Evolutionary conservation across 805 yeast species (phyloP), one percentile per base, ranked within the genome.

Genomic region (Zygoascus flipseniorum): DNA sequence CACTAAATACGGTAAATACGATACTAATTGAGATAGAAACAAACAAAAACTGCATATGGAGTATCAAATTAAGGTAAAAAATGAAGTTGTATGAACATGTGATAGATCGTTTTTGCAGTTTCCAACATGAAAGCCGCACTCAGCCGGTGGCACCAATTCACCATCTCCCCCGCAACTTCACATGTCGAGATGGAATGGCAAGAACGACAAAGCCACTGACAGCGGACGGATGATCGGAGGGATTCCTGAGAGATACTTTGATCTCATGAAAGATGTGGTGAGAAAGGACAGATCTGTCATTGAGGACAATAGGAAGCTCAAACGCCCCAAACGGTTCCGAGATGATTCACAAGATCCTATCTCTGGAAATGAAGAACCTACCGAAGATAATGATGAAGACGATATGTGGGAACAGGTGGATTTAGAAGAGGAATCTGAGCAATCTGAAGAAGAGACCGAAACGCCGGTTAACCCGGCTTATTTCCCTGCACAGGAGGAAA

Each of bases 391-490:
- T 11, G 65, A 60, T 26, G 72, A 68, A 10, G 72, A 66, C 1
- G 64, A 69, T 39, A 69, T 64, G 41, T 70, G 73, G 13, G 76
- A 73, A 19, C 75, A 71, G 16, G 72, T 70, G 51, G 76, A 74
- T 46, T 51, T 61, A n/a, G 45, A 50, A 11, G 53, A 26, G 19
- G 48, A 46, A 9, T 26, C 37, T 20, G 41, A 32, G 8, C 18
- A 23, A 6, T 14, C 16, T 14, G 45, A 18, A 31, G 35, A 20
- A 31, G 18, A 20, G 16, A 18, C 18, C 3, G 23, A 42, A 19
- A n/a, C 26, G 9, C 42, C 42, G n/a, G 20, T 19, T 11, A 19
- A 18, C 9, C 44, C 44, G 20, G 39, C 39, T 35, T 11, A 35
- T 13, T 35, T 35, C 39, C 39, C 39, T n/a, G 5, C 39, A 35